Conservation (phyloP, 805 yeast species). For the Yamadazyma sp. region DNA sequence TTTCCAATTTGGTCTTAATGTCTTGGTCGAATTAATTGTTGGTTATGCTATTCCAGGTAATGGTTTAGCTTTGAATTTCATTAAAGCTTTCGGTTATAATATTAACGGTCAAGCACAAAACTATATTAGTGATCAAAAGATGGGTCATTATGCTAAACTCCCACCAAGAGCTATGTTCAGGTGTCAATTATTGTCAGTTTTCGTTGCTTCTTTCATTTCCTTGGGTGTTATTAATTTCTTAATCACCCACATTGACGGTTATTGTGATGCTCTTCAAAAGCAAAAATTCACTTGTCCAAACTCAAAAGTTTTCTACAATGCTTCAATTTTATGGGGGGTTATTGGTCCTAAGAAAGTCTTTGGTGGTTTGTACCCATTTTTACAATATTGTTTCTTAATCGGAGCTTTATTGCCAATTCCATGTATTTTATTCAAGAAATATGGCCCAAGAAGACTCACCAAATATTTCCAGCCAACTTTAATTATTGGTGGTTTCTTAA, state of each 20-base stretch:
- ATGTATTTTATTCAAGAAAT: slow-evolving; percentile 16
- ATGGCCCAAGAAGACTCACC: slow-evolving; percentile 15
- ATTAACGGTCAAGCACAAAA: slow-evolving; percentile 57
- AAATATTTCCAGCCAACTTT: slow-evolving; percentile 29
- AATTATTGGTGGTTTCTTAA: slow-evolving; percentile 25
- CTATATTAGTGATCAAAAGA: slow-evolving; percentile 28
- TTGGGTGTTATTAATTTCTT: slow-evolving; percentile 12
- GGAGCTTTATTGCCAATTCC: slow-evolving; percentile 23
- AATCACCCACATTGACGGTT: slow-evolving; percentile 15
- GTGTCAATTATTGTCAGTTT: slow-evolving; percentile 11
- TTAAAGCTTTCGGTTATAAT: slow-evolving; percentile 52
- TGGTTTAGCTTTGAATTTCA: slow-evolving; percentile 50
- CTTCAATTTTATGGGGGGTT: slow-evolving; percentile 62
- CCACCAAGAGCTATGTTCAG: slow-evolving; percentile 24
- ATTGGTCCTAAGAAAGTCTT: slow-evolving; percentile 45
- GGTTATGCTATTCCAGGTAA: slow-evolving; percentile 58
- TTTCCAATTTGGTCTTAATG: slow-evolving; percentile 45
- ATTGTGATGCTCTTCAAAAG: slow-evolving; percentile 6
- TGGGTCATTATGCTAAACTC: slow-evolving; percentile 20
- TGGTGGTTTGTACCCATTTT: slow-evolving; percentile 26
- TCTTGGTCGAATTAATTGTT: slow-evolving; percentile 53
- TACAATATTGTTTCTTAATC: slow-evolving; percentile 28
- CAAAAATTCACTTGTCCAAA: slow-evolving; percentile 37
- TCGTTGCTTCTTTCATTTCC: slow-evolving; percentile 9
- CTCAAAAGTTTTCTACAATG: slow-evolving; percentile 37